Evolutionary conservation across 345 rosid species (phyloP).

Genomic region (Brassica napus): DNA sequence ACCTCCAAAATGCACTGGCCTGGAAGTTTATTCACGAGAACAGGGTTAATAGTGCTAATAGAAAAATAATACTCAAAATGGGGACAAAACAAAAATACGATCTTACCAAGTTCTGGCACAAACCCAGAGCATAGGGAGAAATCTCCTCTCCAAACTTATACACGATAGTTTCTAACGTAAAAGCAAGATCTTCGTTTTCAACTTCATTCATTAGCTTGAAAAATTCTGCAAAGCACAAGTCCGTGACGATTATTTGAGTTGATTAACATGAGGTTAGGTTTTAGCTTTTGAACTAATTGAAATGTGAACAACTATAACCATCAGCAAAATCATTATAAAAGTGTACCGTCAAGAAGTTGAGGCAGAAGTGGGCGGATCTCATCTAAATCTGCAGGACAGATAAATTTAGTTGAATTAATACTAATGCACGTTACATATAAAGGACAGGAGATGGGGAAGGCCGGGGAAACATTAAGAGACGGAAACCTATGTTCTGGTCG

Average conservation of each 20-base stretch:
- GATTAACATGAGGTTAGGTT: background rate
- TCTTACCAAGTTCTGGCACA: slow-evolving; percentile 97
- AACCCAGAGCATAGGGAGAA: slow-evolving; percentile 94
- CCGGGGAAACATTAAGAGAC: slow-evolving; percentile 2
- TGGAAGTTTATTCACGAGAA: slow-evolving; percentile 38
- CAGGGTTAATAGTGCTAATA: slow-evolving; percentile 8
- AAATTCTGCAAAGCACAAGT: slow-evolving; percentile 64
- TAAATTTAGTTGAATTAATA: background rate
- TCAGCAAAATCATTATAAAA: slow-evolving; percentile 10
- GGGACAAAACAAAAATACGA: slow-evolving; percentile 10
- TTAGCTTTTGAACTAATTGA: background rate
- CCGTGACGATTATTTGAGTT: slow-evolving; percentile 6
- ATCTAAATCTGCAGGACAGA: slow-evolving; percentile 73
- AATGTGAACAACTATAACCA: background rate
- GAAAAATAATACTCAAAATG: background rate
- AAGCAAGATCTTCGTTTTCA: slow-evolving; percentile 96
- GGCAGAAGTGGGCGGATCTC: slow-evolving; percentile 98
- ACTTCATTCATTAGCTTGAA: slow-evolving; percentile 98
- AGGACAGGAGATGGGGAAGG: no score
- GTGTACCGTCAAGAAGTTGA: slow-evolving; percentile 88
- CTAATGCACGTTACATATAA: background rate
- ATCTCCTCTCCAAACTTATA: slow-evolving; percentile 97
- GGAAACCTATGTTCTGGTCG: background rate
- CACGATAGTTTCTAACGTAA: slow-evolving; percentile 86
- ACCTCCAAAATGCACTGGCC: slow-evolving; percentile 98